Base-by-base conservation (phyloP, 202 grass and related monocot species). In the Brachypodium distachyon region DNA sequence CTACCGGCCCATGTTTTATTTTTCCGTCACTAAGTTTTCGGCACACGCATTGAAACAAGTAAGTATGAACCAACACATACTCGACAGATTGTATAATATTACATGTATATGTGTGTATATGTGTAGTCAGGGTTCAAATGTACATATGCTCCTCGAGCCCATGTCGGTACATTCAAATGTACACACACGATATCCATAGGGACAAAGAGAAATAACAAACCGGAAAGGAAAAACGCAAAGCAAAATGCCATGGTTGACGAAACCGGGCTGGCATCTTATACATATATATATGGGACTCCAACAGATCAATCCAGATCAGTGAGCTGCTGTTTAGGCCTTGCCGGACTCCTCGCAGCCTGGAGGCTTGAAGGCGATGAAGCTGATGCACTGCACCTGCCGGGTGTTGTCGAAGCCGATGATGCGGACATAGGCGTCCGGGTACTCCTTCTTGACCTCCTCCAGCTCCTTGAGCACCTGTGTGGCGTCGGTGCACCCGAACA, bases 291-390 rank as follows among this genome's bases (percentile, higher is more conserved):
- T n/a, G n/a, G n/a, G n/a, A n/a, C n/a, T n/a, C n/a, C n/a, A n/a
- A n/a, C n/a, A n/a, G 49, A 19, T 19, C 49, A 0, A 2, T 52
- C 0, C n/a, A n/a, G n/a, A 19, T 52, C 4, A 52, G 49, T 52
- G 49, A 52, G 49, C 49, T 52, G 49, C 49, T 52, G 49, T 52
- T 52, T 52, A 52, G 16, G 28, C 18, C 3, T 5, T 32, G 49
- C 70, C 32, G 3, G 42, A 38, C 21, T 81, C 36, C 11, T 73
- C 60, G 70, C 26, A 22, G 32, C 59, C 29, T 0, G 56, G 57
- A 38, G 89, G 89, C 74, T 92, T 92, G 86, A 36, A 86, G 33
- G 82, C 89, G 61, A 92, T 80, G 78, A 92, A 92, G 14, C 62
- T 88, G 78, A 88, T 43, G 47, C 79, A 83, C 69, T 91, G 89